Evolutionary conservation across 352 stramenopile genomes (phyloP).

Genomic region (Halophytophthora polymorphica): DNA sequence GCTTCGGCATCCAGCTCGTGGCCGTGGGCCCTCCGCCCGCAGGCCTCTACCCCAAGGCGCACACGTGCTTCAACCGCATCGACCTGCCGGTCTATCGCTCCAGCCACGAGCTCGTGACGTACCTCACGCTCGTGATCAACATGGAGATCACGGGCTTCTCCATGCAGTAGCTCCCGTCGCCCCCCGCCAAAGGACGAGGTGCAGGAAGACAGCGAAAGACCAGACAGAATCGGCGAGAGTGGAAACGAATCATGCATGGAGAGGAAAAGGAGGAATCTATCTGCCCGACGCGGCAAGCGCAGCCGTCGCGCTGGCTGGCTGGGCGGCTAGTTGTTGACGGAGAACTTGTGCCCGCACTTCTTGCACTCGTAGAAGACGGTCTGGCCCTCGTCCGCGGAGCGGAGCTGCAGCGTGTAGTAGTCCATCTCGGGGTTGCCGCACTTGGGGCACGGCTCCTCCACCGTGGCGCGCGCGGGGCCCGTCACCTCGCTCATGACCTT

Average conservation of each 20-base stretch:
- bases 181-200: no score
- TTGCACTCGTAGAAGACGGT: constrained; percentile 99
- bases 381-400: constrained; percentile 98
- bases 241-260: constrained; percentile 6
- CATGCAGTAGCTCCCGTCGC: constrained; percentile 92
- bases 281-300: constrained; percentile 15
- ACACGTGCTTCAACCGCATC: constrained; percentile 89
- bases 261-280: constrained; percentile 36
- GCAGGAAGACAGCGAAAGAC: constrained; percentile 9
- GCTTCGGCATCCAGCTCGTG: constrained; percentile 96
- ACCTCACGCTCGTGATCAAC: constrained; percentile 96
- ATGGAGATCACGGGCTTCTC: constrained; percentile 97
- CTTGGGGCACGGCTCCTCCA: constrained; percentile 98
- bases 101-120: constrained; percentile 89
- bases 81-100: constrained; percentile 78
- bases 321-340: constrained; percentile 78
- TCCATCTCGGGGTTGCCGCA: constrained; percentile 96
- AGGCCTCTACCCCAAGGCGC: constrained; percentile 76
- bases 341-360: constrained; percentile 92
- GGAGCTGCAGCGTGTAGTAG: constrained; percentile 99
- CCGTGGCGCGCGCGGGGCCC: constrained; percentile 88
- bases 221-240: constrained; percentile 1
- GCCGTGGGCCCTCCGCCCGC: constrained; percentile 68
- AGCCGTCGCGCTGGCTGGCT: background rate
- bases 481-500: constrained; percentile 79